Conservation (phyloP, 805 yeast species). For the Ogataea angusta region DNA sequence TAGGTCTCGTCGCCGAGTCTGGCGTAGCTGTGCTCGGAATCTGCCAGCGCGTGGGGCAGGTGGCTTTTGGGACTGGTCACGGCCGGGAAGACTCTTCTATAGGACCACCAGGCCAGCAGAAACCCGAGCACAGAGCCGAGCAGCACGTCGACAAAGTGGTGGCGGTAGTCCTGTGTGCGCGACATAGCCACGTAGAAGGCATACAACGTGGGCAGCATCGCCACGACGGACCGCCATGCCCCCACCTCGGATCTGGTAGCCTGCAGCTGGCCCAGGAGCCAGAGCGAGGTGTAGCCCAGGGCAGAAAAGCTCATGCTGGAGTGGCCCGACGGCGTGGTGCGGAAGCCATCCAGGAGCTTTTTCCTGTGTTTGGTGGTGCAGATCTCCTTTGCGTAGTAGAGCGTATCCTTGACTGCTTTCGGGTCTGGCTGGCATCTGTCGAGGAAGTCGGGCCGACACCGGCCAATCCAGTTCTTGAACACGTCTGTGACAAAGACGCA, state of each 20-base stretch:
- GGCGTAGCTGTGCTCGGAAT: conserved; percentile 7
- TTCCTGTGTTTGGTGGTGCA: conserved; percentile 51
- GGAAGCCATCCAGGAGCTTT: conserved; percentile 62
- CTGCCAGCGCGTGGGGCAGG: conserved; percentile 35
- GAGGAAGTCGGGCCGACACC: conserved; percentile 89
- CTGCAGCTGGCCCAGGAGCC: conserved; percentile 65
- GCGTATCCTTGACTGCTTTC: conserved; percentile 51
- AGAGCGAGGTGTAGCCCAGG: conserved; percentile 57
- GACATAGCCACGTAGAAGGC: conserved; percentile 79
- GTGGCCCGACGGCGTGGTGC: conserved; percentile 84
- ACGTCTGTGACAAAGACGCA: conserved; percentile 67
- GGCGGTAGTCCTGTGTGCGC: conserved; percentile 90
- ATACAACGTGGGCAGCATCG: conserved; percentile 55
- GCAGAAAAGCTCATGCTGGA: conserved; percentile 70
- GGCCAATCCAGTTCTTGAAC: conserved; percentile 79
- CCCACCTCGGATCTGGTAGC: conserved; percentile 42
- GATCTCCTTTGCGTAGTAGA: conserved; percentile 60
- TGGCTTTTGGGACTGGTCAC: conserved; percentile 34
- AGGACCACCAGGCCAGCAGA: conserved; percentile 54
- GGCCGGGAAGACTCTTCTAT: conserved; percentile 50
- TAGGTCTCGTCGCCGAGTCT: conserved; percentile 10
- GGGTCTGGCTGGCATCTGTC: conserved; percentile 74
- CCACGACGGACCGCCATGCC: conserved; percentile 57
- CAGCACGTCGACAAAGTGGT: conserved; percentile 82
- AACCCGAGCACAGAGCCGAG: conserved; percentile 70